phyloP scores from a whole-genome alignment of 371 early-diverging fungal species.

The Lichtheimia ornata region DNA sequence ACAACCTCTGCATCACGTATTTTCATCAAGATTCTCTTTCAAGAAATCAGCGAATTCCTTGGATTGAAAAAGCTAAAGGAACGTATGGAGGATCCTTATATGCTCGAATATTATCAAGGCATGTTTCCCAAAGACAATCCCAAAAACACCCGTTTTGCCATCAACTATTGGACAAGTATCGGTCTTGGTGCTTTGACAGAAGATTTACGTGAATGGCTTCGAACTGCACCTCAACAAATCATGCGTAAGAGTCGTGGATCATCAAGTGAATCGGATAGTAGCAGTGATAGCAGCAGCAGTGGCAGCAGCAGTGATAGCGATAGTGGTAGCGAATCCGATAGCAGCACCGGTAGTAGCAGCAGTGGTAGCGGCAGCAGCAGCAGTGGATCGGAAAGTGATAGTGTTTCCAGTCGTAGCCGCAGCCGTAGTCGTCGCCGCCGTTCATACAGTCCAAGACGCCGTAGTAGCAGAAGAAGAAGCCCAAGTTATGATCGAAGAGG shows the following conservation, averaged over 20 bases:
- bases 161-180: constrained; percentile 97
- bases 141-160: constrained; percentile 90
- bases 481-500: too few relatives aligned
- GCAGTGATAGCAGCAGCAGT: constrained; percentile 22
- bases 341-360: constrained; percentile 16
- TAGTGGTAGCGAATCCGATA: constrained; percentile 14
- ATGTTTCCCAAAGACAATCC: constrained; percentile 92
- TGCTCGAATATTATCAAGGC: constrained; percentile 70
- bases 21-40: constrained; percentile 93
- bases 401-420: constrained; percentile 3
- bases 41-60: constrained; percentile 85
- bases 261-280: constrained; percentile 21
- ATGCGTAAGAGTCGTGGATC: constrained; percentile 45
- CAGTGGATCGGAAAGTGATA: constrained; percentile 12
- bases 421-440: neutral
- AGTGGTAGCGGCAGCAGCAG: constrained; percentile 12
- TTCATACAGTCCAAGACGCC: too few relatives aligned
- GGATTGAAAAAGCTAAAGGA: constrained; percentile 82
- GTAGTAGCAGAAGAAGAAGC: too few relatives aligned
- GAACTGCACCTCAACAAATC: constrained; percentile 59
- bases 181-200: constrained; percentile 93
- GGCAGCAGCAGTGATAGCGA: constrained; percentile 15
- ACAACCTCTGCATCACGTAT: constrained; percentile 97
- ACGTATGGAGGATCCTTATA: constrained; percentile 69
- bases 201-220: constrained; percentile 85